Evolutionary conservation across 2,329 filamentous ascomycete genomes (phyloP), one percentile per base, ranked within the genome.

Genomic region (Hypoxylon sp.): DNA sequence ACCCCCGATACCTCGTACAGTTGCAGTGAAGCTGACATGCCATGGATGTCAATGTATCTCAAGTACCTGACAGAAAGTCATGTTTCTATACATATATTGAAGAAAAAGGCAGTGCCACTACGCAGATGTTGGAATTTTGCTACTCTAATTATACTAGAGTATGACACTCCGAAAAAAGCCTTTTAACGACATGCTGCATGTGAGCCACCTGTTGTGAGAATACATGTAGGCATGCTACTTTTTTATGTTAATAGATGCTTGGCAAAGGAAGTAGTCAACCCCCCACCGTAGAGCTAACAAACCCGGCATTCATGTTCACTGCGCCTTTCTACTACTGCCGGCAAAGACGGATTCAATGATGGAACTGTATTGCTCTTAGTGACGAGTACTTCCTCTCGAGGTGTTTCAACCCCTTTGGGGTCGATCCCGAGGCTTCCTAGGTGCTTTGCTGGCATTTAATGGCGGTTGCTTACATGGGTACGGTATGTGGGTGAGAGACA

Each of bases 291-390:
- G 35, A 51, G n/a, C 24, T 63, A 59, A 50, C 37, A 53, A 53
- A 53, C 11, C 13, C 50, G 67, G 63, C 58, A 63, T 44, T 66
- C 58, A 62, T 37, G 27, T 44, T 15, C 21, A 57, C 59, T 67
- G 64, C 54, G 67, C 67, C 67, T 50, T 64, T 69, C 53, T 19
- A 65, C 48, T 52, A 46, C 61, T 62, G 47, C 63, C 67, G 67
- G 59, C 64, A 67, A 44, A 50, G 44, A 56, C 61, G 64, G 64
- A 68, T 60, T 58, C 48, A 31, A 56, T 56, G 50, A 56, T 42
- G 50, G 57, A n/a, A 50, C 32, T 44, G 44, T 7, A 57, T 67
- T 68, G 47, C 53, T 68, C 61, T 56, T 62, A 39, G 29, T 29
- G 37, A 32, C 32, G 48, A 68, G 24, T 61, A 27, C 44, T 35